Percentiles rank a stretch among this genome's conserved stretches.
Conservation (phyloP, 2,329 filamentous ascomycete genomes). For the Aaosphaeria pasadenensis region DNA sequence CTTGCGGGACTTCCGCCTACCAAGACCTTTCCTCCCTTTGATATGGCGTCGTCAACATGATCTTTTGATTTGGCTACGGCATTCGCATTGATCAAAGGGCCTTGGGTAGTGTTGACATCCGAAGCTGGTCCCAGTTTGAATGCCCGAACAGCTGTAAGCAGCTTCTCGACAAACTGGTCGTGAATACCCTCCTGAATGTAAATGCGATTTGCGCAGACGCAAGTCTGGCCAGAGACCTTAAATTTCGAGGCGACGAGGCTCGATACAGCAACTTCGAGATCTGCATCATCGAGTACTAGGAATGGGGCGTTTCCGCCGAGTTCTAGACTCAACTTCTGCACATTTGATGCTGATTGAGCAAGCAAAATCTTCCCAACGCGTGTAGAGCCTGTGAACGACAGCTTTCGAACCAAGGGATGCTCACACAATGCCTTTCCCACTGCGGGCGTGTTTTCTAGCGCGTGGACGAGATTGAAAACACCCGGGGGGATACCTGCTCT, state of each 20-base stretch:
- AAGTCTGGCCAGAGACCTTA: background rate
- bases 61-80: background rate
- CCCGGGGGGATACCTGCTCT: constrained; percentile 46
- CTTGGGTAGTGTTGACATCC: background rate
- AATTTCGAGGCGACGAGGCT: constrained; percentile 7
- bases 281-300: constrained; percentile 59
- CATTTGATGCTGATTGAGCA: constrained; percentile 50
- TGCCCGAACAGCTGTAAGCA: background rate
- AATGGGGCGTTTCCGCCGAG: constrained; percentile 61
- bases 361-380: constrained; percentile 59
- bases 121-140: background rate
- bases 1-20: background rate
- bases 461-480: constrained; percentile 57
- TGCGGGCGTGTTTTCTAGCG: constrained; percentile 47
- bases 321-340: constrained; percentile 61
- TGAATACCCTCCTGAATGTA: background rate
- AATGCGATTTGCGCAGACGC: background rate
- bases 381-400: constrained; percentile 53
- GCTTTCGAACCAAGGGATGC: constrained; percentile 57
- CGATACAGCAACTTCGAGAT: constrained; percentile 48
- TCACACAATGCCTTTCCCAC: constrained; percentile 49
- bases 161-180: background rate
- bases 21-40: background rate
- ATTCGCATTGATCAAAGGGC: background rate
- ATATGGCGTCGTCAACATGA: background rate